Percentiles rank a stretch among this genome's conserved stretches.
Evolutionary conservation across 2,329 filamentous ascomycete species (phyloP).

Genomic region (Cordyceps tenuipes): DNA sequence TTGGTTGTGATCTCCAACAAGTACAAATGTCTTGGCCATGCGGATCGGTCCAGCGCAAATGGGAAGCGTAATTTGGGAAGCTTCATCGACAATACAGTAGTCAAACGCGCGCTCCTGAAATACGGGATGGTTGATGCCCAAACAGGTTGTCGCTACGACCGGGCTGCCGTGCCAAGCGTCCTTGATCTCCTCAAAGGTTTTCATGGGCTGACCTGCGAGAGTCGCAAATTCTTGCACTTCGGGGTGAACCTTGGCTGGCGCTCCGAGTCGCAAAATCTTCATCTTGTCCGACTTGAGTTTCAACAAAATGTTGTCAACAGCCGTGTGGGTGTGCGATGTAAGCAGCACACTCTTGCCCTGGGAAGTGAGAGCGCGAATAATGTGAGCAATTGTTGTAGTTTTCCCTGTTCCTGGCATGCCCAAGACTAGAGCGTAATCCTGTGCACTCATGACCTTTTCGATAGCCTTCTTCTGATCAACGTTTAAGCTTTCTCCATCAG

Average conservation of each 20-base stretch:
- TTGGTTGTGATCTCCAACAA: conserved; percentile 95
- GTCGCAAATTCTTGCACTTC: conserved; percentile 81
- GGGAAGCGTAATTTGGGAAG: conserved; percentile 91
- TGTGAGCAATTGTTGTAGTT: conserved; percentile 95
- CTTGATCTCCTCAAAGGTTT: conserved; percentile 74
- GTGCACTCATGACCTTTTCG: conserved; percentile 88
- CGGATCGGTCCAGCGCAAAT: conserved; percentile 91
- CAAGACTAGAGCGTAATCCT: conserved; percentile 92
- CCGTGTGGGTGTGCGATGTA: conserved; percentile 94
- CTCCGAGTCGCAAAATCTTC: conserved; percentile 76
- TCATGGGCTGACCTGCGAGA: conserved; percentile 64
- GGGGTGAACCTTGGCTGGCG: conserved; percentile 75
- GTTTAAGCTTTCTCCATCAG: conserved; percentile 63
- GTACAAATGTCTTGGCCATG: conserved; percentile 84
- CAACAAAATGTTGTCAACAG: conserved; percentile 93
- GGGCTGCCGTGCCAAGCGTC: conserved; percentile 76
- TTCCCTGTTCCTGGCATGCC: conserved; percentile 98
- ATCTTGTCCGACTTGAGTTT: conserved; percentile 78
- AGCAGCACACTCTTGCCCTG: conserved; percentile 89
- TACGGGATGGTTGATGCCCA: conserved; percentile 81
- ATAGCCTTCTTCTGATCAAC: conserved; percentile 81
- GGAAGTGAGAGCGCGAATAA: conserved; percentile 80
- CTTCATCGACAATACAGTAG: conserved; percentile 97
- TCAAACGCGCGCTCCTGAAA: conserved; percentile 89
- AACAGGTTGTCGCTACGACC: conserved; percentile 89